These are phyloP conservation scores for Nakaseomyces glabratus DNA, from an alignment of 1,139 yeast genomes.

Conservation along the genomic window DNA sequence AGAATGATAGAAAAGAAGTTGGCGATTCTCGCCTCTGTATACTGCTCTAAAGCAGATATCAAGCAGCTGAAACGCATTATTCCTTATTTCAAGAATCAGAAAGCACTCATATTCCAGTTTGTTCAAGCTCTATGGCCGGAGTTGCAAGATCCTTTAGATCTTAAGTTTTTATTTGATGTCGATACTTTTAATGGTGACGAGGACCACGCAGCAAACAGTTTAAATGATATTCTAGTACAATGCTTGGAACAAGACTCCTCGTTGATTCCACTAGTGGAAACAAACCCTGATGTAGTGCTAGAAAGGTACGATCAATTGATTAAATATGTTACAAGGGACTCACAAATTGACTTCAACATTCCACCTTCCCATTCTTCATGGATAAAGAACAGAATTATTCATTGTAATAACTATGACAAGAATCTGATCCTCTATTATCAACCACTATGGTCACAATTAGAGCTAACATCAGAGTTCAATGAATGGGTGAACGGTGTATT, in stretches of 20 bases:
- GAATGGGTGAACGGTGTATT: constrained; percentile 2
- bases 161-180: constrained; percentile 16
- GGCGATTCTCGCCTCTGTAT: constrained; percentile 2
- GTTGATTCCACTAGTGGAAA: constrained; percentile 21
- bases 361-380: not conserved
- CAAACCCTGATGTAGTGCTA: constrained; percentile 14
- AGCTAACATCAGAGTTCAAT: not conserved
- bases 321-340: constrained; percentile 13
- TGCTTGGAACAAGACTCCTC: constrained; percentile 16
- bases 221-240: constrained; percentile 14
- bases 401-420: constrained; percentile 3
- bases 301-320: constrained; percentile 15
- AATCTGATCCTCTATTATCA: constrained; percentile 1
- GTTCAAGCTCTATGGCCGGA: constrained; percentile 30
- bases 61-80: not conserved
- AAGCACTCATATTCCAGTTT: constrained; percentile 10
- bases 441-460: constrained; percentile 3
- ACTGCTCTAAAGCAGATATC: constrained; percentile 3
- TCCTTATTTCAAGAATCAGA: constrained; percentile 1
- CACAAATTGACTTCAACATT: not conserved
- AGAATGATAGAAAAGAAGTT: constrained; percentile 5
- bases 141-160: constrained; percentile 19
- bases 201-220: not conserved
- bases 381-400: constrained; percentile 5
- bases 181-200: too few species aligned